Evolutionary conservation across 2,329 filamentous ascomycete genomes (phyloP), one percentile per base, ranked within the genome.

Genomic region (Aspergillus udagawae): DNA sequence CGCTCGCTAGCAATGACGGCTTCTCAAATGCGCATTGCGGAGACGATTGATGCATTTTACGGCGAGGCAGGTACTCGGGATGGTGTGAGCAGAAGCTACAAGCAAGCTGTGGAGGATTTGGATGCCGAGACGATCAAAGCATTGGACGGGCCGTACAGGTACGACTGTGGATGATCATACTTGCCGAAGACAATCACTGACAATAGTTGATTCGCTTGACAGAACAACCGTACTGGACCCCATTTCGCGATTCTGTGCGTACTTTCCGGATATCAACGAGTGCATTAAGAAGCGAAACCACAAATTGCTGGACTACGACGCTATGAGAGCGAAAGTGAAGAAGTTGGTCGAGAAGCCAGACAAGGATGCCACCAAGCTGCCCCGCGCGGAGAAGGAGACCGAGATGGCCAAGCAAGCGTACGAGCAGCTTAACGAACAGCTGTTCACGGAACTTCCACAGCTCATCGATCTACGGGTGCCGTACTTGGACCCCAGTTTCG

Each of bases 21-120:
- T 41, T 45, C 20, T 23, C 25, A 27, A n/a, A 23, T 48, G 93
- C 89, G 93, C 71, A 97, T 99, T 75, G 94, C 94, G 63, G 94
- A 99, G 77, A 99, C 94, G 21, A 99, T 99, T 76, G 94, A 99
- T 78, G 94, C 94, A 44, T 99, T 99, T 77, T 99, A 99, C 78
- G 94, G 94, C 55, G 94, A 99, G 73, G 88, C 92, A 1, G 95
- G 95, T 52, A 92, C 94, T 52, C 91, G 87, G 69, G 95, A 99
- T 73, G 94, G 94, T 55, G 94, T 99, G 58, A 95, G 90, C 76
- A 85, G 93, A 73, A 96, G 91, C 73, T 99, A 99, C 80, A 99
- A 97, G 78, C 92, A 97, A 75, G 94, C 94, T 8, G 95, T 99
- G 21, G 94, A 97, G 73, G 94, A 99, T 73, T 83, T 99, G 51